Percentiles rank a stretch among this genome's conserved stretches.
These are phyloP conservation scores for Podaxis sp. DNA, from an alignment of 768 basidiomycete genomes.

Conservation along the genomic window DNA sequence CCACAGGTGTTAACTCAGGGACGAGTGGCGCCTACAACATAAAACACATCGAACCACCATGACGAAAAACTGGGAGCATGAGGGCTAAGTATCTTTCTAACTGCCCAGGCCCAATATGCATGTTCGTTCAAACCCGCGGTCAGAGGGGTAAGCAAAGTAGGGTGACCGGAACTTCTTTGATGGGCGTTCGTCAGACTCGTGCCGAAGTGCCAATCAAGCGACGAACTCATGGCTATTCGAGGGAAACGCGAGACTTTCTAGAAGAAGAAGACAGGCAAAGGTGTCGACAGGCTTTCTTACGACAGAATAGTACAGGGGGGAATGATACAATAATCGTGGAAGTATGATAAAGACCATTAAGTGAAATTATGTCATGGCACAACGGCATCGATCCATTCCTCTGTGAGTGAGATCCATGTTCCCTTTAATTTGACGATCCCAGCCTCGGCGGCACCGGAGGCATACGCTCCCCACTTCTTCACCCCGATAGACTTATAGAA, in stretches of 20 bases:
- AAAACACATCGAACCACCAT: neutral
- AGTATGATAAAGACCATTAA: neutral
- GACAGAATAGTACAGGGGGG: neutral
- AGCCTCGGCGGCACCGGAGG: conserved; percentile 4
- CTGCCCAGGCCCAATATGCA: neutral
- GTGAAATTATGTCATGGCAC: neutral
- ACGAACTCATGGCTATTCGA: neutral
- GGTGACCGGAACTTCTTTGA: neutral
- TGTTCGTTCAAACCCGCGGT: neutral
- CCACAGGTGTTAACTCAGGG: neutral
- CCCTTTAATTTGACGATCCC: conserved; percentile 12
- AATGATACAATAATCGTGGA: neutral
- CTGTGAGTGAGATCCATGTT: conserved; percentile 13
- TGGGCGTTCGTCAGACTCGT: neutral
- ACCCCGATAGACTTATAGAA: conserved; percentile 17
- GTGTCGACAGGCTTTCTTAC: neutral
- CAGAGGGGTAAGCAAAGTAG: neutral
- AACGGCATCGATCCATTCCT: conserved; percentile 7
- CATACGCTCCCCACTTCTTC: conserved; percentile 15
- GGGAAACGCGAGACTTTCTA: neutral
- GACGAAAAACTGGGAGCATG: too few relatives aligned
- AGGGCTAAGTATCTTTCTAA: neutral
- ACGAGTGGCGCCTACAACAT: neutral
- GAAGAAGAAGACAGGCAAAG: neutral
- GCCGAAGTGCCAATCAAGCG: neutral